Conservation (phyloP, 306 rosid species). For the Erythrophleum fordii region DNA sequence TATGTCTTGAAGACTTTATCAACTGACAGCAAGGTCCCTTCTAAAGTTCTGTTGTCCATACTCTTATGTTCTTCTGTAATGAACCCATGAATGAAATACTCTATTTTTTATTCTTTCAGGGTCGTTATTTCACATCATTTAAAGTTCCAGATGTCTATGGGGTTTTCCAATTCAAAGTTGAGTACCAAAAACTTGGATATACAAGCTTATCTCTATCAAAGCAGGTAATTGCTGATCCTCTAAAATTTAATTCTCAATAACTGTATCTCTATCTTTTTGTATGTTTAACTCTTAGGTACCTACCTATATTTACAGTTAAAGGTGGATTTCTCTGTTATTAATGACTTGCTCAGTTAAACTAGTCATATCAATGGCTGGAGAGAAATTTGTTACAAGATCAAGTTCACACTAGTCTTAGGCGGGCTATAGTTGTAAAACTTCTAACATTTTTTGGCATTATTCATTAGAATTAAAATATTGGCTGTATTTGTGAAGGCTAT, state of each 20-base stretch:
- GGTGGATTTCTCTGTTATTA: not conserved
- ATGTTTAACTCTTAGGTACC: not conserved
- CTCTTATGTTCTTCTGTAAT: constrained; percentile 16
- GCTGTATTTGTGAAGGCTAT: constrained; percentile 4
- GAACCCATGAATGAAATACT: constrained; percentile 11
- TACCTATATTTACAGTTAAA: not conserved
- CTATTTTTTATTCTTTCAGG: constrained; percentile 54
- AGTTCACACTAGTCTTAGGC: constrained; percentile 18
- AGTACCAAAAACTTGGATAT: constrained; percentile 89
- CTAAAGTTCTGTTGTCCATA: constrained; percentile 12
- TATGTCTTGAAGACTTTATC: constrained; percentile 90
- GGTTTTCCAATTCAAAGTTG: constrained; percentile 98
- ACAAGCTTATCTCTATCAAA: constrained; percentile 79
- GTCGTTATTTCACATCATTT: constrained; percentile 73
- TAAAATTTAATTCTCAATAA: not conserved
- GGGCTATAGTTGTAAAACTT: constrained; percentile 26
- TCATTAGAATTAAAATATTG: not conserved
- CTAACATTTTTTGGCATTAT: not conserved
- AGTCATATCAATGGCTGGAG: constrained; percentile 16
- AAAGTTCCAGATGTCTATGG: constrained; percentile 99
- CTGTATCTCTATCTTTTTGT: not conserved
- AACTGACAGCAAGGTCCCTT: constrained; percentile 70
- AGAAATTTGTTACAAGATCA: constrained; percentile 23
- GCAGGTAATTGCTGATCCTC: constrained; percentile 64
- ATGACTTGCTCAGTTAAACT: not conserved